Evolutionary conservation across 2,329 filamentous ascomycete species (phyloP).

Genomic region (Beauveria varroae): DNA sequence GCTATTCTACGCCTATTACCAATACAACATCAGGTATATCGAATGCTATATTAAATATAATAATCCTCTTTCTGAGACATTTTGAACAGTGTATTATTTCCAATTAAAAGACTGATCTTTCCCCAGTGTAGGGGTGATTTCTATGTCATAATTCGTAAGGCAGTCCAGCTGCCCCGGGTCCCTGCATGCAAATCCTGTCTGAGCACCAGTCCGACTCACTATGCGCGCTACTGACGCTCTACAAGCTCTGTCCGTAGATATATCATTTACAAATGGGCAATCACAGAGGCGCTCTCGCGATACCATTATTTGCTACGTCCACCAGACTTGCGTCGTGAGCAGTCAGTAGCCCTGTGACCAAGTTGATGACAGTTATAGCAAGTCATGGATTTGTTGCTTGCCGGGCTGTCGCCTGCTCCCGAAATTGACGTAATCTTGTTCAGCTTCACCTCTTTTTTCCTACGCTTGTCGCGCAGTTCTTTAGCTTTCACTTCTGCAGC

Average conservation of each 20-base stretch:
- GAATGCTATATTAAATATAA: background rate
- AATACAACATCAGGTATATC: background rate
- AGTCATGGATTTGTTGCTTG: constrained; percentile 23
- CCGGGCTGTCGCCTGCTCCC: constrained; percentile 21
- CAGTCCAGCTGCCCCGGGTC: background rate
- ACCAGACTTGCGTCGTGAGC: constrained; percentile 31
- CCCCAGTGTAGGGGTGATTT: background rate
- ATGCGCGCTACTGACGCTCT: background rate
- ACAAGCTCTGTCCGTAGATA: background rate
- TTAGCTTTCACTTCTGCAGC: constrained; percentile 27
- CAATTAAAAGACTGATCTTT: background rate
- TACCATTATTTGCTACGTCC: background rate
- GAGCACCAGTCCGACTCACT: background rate
- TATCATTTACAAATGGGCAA: background rate
- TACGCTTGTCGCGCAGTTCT: constrained; percentile 49
- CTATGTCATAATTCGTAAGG: constrained; percentile 4
- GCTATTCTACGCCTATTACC: background rate
- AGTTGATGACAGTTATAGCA: constrained; percentile 56
- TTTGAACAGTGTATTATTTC: background rate
- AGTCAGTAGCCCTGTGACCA: constrained; percentile 53
- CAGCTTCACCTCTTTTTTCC: constrained; percentile 60
- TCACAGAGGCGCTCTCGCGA: background rate
- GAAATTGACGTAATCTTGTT: constrained; percentile 58
- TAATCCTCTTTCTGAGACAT: background rate
- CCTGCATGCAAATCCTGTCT: background rate